Evolutionary conservation across 2,329 filamentous ascomycete species (phyloP), one percentile per base, ranked within the genome.

Genomic region (Fusarium sp.): DNA sequence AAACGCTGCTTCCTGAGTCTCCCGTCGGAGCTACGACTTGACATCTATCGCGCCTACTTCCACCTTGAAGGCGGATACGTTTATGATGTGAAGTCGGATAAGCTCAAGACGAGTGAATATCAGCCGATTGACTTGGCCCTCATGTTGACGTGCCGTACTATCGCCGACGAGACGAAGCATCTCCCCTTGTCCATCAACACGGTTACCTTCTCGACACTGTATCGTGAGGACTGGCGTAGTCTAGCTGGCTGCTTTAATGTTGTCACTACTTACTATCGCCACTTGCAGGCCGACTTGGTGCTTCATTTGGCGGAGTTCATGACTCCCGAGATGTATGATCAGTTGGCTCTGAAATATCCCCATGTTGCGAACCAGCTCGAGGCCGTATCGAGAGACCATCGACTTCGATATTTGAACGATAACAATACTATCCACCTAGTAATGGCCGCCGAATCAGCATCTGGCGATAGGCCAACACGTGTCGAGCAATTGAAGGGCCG

Each of bases 11-110:
- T 65, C 13, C n/a, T 62, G n/a, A 5, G 4, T 20, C 2, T 53
- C 45, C 62, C 13, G 1, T 3, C 4, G 9, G 73, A 75, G n/a
- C 0, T 75, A 0, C 68, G 73, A 1, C 6, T 18, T 0, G 15
- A 44, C 1, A 68, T 75, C 7, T 65, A 44, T 18, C 26, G 6
- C 2, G 16, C 39, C 6, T 75, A 73, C 20, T 70, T 75, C 10
- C 11, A 45, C 1, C 16, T 54, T 1, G 58, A 64, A 2, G 68
- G 42, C 2, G 73, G 73, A 18, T 75, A 71, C 5, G 22, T 35
- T 8, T 61, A 51, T 22, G n/a, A 75, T 30, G 31, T 6, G 7
- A 26, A 60, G 5, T 57, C 68, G 3, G 51, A 61, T 7, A 65
- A 55, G 10, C 73, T 75, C 12, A 64, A 35, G 16, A 45, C 26